Evolutionary conservation across 306 rosid species (phyloP).

Genomic region (Mucuna pruriens): DNA sequence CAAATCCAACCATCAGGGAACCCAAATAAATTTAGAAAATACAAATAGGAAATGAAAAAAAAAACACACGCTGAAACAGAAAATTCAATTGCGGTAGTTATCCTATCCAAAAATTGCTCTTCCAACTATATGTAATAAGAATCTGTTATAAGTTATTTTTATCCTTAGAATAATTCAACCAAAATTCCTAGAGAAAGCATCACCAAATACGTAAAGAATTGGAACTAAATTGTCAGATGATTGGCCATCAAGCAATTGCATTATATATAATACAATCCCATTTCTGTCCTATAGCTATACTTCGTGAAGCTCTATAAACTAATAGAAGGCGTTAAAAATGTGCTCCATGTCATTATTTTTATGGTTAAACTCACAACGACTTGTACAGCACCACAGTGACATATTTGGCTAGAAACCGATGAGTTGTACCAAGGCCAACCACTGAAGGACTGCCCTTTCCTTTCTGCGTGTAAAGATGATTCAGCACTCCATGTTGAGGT

Average conservation of each 20-base stretch:
- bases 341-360: slow-evolving; percentile 39
- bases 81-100: slow-evolving; percentile 6
- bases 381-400: slow-evolving; percentile 94
- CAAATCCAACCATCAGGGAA: background rate
- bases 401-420: slow-evolving; percentile 84
- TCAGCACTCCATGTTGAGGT: slow-evolving; percentile 91
- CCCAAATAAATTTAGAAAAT: slow-evolving; percentile 1
- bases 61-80: background rate
- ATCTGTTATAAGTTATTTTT: slow-evolving; percentile 11
- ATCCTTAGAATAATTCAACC: slow-evolving; percentile 1
- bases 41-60: background rate
- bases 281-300: slow-evolving; percentile 43
- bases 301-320: slow-evolving; percentile 36
- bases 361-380: slow-evolving; percentile 69
- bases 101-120: background rate
- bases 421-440: slow-evolving; percentile 84
- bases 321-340: slow-evolving; percentile 38
- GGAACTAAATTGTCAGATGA: slow-evolving; percentile 43
- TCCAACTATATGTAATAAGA: slow-evolving; percentile 26
- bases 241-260: slow-evolving; percentile 56
- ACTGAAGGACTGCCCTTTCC: slow-evolving; percentile 77
- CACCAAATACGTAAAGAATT: slow-evolving; percentile 7
- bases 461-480: slow-evolving; percentile 96
- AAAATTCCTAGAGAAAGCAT: slow-evolving; percentile 35
- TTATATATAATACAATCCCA: slow-evolving; percentile 50